Percentiles rank a stretch among this genome's conserved stretches.
Evolutionary conservation across 257 asterid genomes (phyloP).

Genomic region (Ilex aquifolium): DNA sequence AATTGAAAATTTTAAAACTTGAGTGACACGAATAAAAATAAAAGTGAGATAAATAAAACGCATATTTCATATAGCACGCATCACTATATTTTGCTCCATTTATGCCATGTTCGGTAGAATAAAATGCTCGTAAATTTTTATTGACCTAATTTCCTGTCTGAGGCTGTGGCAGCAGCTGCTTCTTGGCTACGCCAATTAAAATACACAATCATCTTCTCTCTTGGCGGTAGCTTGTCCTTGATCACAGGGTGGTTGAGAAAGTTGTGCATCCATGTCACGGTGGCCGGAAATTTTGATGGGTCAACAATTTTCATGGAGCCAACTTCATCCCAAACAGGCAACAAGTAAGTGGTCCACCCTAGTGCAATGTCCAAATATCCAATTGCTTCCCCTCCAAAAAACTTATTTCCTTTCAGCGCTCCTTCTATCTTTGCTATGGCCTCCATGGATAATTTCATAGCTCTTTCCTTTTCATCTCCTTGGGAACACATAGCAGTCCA

Average conservation of each 20-base stretch:
- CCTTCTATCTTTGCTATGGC: slow-evolving; percentile 29
- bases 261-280: neutral
- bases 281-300: slow-evolving; percentile 7
- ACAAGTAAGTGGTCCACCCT: slow-evolving; percentile 25
- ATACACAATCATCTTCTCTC: slow-evolving; percentile 6
- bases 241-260: slow-evolving; percentile 10
- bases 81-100: too few species aligned
- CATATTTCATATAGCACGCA: too few species aligned
- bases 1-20: too few species aligned
- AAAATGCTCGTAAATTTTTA: too few species aligned
- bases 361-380: slow-evolving; percentile 34
- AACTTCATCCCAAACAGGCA: slow-evolving; percentile 35
- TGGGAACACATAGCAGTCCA: slow-evolving; percentile 18
- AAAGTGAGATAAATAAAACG: too few species aligned
- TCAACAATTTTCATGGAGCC: slow-evolving; percentile 25
- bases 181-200: slow-evolving; percentile 1
- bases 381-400: slow-evolving; percentile 37
- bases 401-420: slow-evolving; percentile 18
- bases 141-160: neutral
- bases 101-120: too few species aligned
- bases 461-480: slow-evolving; percentile 26
- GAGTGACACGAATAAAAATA: too few species aligned
- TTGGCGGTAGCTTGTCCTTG: slow-evolving; percentile 3
- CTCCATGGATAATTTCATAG: slow-evolving; percentile 16
- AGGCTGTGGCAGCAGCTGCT: neutral